A percentile compares a stretch with the other conserved stretches of the same genome.
Conservation (phyloP, 176 grass and related monocot genomes). For the Bolboschoenus planiculmis region DNA sequence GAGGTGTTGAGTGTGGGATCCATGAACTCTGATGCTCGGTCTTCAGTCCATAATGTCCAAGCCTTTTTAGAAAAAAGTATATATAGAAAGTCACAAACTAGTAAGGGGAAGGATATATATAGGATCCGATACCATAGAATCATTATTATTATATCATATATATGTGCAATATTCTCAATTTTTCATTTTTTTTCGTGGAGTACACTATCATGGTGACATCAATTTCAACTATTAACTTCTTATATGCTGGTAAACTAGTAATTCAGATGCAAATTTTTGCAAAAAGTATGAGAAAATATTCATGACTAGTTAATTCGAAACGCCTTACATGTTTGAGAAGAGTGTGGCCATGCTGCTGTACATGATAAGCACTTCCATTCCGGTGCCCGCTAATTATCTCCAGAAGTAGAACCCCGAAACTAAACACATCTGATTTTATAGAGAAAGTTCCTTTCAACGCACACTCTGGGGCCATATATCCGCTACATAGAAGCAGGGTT, state of each 20-base stretch:
- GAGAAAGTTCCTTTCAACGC: constrained; percentile 72
- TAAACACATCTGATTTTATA: constrained; percentile 86
- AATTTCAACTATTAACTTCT: neutral
- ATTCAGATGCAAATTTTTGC: neutral
- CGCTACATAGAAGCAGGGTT: constrained; percentile 20
- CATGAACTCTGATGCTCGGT: constrained; percentile 55
- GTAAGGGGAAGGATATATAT: constrained; percentile 32
- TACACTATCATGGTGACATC: neutral
- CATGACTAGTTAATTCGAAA: neutral
- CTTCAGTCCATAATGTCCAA: constrained; percentile 61
- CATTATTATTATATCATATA: neutral
- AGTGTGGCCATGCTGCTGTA: constrained; percentile 46
- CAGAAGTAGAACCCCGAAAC: constrained; percentile 82
- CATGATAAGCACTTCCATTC: constrained; percentile 45
- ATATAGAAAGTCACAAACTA: constrained; percentile 40
- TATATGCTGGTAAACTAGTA: neutral
- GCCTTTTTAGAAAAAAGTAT: constrained; percentile 42
- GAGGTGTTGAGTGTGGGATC: constrained; percentile 39
- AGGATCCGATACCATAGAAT: constrained; percentile 42
- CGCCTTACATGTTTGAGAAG: constrained; percentile 51
- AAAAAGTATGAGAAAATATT: neutral
- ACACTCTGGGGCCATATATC: constrained; percentile 90
- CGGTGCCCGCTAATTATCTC: constrained; percentile 83
- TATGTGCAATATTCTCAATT: neutral
- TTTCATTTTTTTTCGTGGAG: neutral